Base-by-base conservation (phyloP, 306 rosid genomes). In the Leucaena leucocephala region DNA sequence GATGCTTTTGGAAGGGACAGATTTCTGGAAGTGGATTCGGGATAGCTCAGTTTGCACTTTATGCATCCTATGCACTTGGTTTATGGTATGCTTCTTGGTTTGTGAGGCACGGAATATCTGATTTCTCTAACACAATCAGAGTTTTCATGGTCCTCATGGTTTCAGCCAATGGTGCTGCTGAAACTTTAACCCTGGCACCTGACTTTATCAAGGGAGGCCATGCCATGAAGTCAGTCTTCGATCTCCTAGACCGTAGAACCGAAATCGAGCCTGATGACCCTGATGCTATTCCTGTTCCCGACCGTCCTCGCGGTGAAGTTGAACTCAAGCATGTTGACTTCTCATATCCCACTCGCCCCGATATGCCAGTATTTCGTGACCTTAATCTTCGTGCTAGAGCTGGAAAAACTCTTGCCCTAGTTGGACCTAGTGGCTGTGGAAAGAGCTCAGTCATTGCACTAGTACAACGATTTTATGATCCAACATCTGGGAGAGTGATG, bases 81-180 rank as follows among this genome's bases (percentile, higher is more conserved):
- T 98, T 95, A 76, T 95, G 99, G 99, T 95, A 95, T 80, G 99
- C 99, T 70, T 95, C 99, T 12, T 95, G 99, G 99, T 94, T 95
- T 48, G 99, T 95, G 54, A 95, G 91, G 88, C 99, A 95, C 35
- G 98, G 97, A 10, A 91, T 95, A 68, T 95, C 98, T 0, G 98
- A 95, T 76, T 95, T 95, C 92, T 95, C 99, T 0, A 95, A 90
- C 82, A 84, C 99, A 43, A 93, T 95, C 48, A 83, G 92, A 77
- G 99, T 95, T 79, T 95, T 95, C 74, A 93, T 95, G 99, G 98
- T 95, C 76, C 97, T 93, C 34, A 95, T 95, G 99, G 98, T 95
- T 66, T 95, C 99, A n/a, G 99, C 99, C 44, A 95, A 95, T 46
- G 99, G 99, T 17, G 99, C 99, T 52, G 99, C 99, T 8, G 99